Evolutionary conservation across 2,329 filamentous ascomycete species (phyloP).

Genomic region (Scorias spongiosa): DNA sequence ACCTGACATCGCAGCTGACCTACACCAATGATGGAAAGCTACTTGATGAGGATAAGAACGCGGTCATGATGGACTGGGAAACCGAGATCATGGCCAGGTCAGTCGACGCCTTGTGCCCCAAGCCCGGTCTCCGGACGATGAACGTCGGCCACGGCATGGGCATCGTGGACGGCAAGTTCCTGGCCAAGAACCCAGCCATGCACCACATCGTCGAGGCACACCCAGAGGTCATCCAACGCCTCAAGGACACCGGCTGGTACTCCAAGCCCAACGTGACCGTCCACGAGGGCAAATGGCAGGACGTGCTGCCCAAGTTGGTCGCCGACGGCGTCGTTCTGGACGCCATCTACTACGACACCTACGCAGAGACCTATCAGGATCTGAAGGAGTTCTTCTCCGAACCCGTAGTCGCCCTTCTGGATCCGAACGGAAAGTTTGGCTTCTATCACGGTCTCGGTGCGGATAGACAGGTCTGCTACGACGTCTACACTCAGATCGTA

Average conservation of each 20-base stretch:
- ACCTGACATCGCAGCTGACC: conserved; percentile 32
- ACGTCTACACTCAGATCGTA: conserved; percentile 76
- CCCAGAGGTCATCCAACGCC: conserved; percentile 30
- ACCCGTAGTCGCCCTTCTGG: conserved; percentile 64
- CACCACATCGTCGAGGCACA: conserved; percentile 40
- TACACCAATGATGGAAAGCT: conserved; percentile 33
- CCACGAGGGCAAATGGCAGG: conserved; percentile 35
- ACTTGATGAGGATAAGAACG: conserved; percentile 32
- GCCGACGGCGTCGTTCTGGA: conserved; percentile 30
- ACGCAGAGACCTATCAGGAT: conserved; percentile 82
- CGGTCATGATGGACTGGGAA: conserved; percentile 41
- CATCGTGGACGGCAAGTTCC: conserved; percentile 34
- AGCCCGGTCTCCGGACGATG: conserved; percentile 28
- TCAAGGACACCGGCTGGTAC: conserved; percentile 33
- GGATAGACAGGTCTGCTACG: conserved; percentile 83
- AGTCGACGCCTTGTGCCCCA: conserved; percentile 26
- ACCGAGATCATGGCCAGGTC: conserved; percentile 32
- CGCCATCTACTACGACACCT: conserved; percentile 85
- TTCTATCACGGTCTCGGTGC: conserved; percentile 71
- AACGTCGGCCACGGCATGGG: conserved; percentile 38
- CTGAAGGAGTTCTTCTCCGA: conserved; percentile 80
- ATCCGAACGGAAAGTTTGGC: conserved; percentile 41
- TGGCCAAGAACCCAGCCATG: conserved; percentile 26
- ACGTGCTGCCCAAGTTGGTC: conserved; percentile 30
- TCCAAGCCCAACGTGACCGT: conserved; percentile 33